phyloP scores from a whole-genome alignment of 495 filamentous ascomycete genomes.

The Tetracladium setigerum region DNA sequence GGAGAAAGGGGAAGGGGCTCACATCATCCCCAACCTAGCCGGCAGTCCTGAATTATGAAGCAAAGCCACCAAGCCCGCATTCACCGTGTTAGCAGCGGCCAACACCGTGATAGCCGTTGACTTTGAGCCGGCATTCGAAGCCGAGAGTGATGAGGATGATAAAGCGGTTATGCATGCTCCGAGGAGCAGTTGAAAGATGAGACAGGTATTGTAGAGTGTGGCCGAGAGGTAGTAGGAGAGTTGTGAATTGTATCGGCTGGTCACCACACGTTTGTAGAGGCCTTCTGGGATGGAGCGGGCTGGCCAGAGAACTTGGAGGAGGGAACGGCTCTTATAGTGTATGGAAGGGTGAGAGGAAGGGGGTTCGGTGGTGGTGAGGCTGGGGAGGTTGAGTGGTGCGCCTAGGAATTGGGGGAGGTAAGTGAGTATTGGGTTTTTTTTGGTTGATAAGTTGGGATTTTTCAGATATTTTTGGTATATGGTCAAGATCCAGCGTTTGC shows the following conservation, averaged over 20 bases:
- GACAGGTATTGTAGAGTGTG: conserved; percentile 5
- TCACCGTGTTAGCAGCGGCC: conserved; percentile 13
- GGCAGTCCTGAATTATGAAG: conserved; percentile 16
- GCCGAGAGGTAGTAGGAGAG: conserved; percentile 5
- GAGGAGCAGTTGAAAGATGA: conserved; percentile 13
- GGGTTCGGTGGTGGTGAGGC: not conserved
- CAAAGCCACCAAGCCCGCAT: conserved; percentile 13
- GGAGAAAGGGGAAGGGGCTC: no score
- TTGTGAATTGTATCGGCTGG: not conserved
- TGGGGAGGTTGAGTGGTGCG: not conserved
- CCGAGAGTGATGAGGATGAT: not conserved
- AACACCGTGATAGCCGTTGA: conserved; percentile 6
- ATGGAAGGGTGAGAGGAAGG: not conserved
- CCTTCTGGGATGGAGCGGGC: conserved; percentile 7
- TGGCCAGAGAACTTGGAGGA: conserved; percentile 2
- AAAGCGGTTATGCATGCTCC: conserved; percentile 10
- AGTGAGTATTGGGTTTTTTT: no score
- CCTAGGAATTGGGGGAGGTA: no score
- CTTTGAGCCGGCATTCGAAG: not conserved
- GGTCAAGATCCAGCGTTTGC: no score
- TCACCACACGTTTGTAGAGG: conserved; percentile 7
- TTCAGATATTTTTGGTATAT: no score
- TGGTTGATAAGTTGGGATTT: no score
- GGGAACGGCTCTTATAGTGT: not conserved
- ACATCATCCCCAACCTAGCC: conserved; percentile 8